A percentile compares a stretch with the other conserved stretches of the same genome.
Conservation (phyloP, 2,329 filamentous ascomycete genomes). For the Pyrenophora teres region DNA sequence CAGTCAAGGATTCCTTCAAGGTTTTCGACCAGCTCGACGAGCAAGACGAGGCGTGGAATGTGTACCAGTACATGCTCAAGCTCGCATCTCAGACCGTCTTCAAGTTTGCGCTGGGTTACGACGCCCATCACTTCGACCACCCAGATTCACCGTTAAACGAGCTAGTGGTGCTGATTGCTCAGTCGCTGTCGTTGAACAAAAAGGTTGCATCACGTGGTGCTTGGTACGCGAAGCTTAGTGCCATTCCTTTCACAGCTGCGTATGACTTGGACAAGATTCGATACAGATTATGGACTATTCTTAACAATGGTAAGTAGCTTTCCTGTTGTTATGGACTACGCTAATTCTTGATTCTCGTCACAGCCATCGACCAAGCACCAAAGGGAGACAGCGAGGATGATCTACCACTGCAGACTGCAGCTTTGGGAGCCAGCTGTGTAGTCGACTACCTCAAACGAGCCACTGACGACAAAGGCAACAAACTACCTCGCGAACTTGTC, state of each 20-base stretch:
- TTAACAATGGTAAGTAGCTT: slow-evolving; percentile 1
- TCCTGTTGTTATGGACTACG: too few species aligned
- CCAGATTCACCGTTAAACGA: slow-evolving; percentile 11
- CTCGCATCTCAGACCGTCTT: slow-evolving; percentile 16
- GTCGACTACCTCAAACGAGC: slow-evolving; percentile 28
- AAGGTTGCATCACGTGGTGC: slow-evolving; percentile 15
- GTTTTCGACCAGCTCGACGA: slow-evolving; percentile 23
- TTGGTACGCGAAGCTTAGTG: slow-evolving; percentile 17
- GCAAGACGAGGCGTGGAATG: slow-evolving; percentile 19
- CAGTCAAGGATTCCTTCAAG: slow-evolving; percentile 17
- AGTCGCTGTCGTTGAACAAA: slow-evolving; percentile 17
- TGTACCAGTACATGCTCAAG: slow-evolving; percentile 24
- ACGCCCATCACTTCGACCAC: slow-evolving; percentile 16
- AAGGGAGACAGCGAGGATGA: slow-evolving; percentile 18
- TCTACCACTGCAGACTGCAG: slow-evolving; percentile 41
- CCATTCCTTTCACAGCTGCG: slow-evolving; percentile 11
- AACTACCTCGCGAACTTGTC: slow-evolving; percentile 20
- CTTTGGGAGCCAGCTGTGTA: slow-evolving; percentile 40
- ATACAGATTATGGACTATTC: slow-evolving; percentile 5
- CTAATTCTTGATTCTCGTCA: too few species aligned
- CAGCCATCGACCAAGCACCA: slow-evolving; percentile 10
- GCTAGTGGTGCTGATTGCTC: slow-evolving; percentile 14
- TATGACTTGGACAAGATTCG: slow-evolving; percentile 12
- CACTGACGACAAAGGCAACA: slow-evolving; percentile 29
- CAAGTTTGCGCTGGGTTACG: slow-evolving; percentile 15